Percentiles rank a stretch among this genome's conserved stretches.
phyloP scores from a whole-genome alignment of 1,284 basidiomycete species.

The Puccinia brachypodii region DNA sequence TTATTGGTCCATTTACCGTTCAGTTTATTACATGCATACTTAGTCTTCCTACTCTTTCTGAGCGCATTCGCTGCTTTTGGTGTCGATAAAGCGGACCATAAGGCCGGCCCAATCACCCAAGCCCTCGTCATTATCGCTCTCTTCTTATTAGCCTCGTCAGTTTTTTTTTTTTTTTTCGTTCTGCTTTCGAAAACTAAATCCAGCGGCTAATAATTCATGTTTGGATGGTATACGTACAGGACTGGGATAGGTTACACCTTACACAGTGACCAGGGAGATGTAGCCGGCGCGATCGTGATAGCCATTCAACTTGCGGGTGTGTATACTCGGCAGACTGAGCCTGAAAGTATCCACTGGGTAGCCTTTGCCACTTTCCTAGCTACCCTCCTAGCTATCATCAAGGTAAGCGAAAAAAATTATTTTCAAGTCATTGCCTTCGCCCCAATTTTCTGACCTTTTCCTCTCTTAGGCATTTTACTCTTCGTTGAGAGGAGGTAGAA shows the following conservation, averaged over 20 bases:
- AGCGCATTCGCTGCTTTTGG: constrained; percentile 58
- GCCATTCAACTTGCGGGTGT: constrained; percentile 35
- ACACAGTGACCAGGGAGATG: constrained; percentile 56
- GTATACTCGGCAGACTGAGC: constrained; percentile 30
- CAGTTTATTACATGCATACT: constrained; percentile 54
- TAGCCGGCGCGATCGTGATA: constrained; percentile 56
- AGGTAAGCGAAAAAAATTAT: neutral
- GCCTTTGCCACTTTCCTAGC: constrained; percentile 27
- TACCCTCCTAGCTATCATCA: constrained; percentile 34
- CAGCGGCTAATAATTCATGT: neutral
- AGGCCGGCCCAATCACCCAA: constrained; percentile 56
- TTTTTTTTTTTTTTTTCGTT: neutral
- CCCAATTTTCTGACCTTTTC: neutral
- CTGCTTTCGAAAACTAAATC: neutral
- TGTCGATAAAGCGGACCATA: constrained; percentile 53
- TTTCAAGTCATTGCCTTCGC: no score
- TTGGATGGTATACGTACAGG: neutral
- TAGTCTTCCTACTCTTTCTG: constrained; percentile 56
- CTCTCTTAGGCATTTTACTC: constrained; percentile 23
- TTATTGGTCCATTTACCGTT: constrained; percentile 59
- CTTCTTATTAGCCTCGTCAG: constrained; percentile 57
- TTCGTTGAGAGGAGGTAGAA: constrained; percentile 33
- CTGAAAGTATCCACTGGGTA: constrained; percentile 41
- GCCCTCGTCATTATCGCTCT: constrained; percentile 57
- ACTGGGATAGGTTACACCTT: constrained; percentile 58